A percentile compares a stretch with the other conserved stretches of the same genome.
These are phyloP conservation scores for Lachnellula hyalina DNA, from an alignment of 2,329 filamentous ascomycete species.

Conservation along the genomic window DNA sequence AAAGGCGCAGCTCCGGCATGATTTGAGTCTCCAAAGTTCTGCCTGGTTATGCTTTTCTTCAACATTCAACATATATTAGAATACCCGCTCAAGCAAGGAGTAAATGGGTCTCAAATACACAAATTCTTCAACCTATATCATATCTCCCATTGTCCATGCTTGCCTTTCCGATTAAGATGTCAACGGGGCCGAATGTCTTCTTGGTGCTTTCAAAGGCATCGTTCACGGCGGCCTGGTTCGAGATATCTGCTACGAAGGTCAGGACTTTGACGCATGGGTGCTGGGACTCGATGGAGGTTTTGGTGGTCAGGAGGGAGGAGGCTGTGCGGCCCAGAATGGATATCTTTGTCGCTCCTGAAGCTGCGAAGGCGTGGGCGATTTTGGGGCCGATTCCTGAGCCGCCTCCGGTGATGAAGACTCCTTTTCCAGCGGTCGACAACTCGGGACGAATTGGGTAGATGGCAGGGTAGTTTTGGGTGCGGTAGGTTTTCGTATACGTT, in stretches of 20 bases:
- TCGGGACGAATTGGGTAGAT: slow-evolving; percentile 1
- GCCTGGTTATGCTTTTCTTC: neutral
- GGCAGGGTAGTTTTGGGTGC: neutral
- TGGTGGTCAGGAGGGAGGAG: neutral
- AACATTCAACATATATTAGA: neutral
- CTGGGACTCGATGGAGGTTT: slow-evolving; percentile 1
- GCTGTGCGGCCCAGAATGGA: slow-evolving; percentile 24
- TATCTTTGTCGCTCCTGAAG: slow-evolving; percentile 21
- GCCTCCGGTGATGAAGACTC: neutral
- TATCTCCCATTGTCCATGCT: neutral
- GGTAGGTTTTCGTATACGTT: neutral
- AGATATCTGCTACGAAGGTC: slow-evolving; percentile 3
- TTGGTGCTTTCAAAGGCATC: slow-evolving; percentile 5
- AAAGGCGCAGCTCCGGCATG: slow-evolving; percentile 18
- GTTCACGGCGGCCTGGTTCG: neutral
- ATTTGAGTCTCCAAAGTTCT: neutral
- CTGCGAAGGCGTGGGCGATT: neutral
- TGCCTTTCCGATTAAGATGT: slow-evolving; percentile 2
- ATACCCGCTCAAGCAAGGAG: neutral
- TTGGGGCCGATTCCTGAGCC: neutral
- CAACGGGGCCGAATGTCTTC: neutral
- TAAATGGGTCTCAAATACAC: neutral
- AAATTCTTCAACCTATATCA: neutral
- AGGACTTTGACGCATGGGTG: neutral
- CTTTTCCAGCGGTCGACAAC: slow-evolving; percentile 3